These are phyloP conservation scores for Salvia sclarea DNA, from an alignment of 305 asterid genomes.

Conservation along the genomic window DNA sequence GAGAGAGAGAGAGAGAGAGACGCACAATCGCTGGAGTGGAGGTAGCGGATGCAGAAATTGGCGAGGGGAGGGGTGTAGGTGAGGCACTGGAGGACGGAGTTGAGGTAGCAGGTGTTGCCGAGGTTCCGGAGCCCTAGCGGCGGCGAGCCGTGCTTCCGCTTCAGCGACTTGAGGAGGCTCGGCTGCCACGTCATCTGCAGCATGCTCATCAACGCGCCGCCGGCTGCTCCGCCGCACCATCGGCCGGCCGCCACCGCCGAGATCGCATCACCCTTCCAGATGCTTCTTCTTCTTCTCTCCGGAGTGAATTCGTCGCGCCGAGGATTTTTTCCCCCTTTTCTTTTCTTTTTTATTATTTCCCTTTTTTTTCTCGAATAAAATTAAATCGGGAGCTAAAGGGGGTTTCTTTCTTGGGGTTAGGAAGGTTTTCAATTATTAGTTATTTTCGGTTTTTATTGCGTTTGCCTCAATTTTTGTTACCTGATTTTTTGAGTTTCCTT, in stretches of 20 bases:
- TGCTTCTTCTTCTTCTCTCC: conserved; percentile 34
- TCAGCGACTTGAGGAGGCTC: conserved; percentile 61
- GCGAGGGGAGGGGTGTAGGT: conserved; percentile 98
- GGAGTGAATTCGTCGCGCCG: conserved; percentile 17
- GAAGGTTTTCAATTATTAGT: conserved; percentile 32
- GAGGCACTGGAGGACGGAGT: conserved; percentile 99
- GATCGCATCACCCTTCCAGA: conserved; percentile 60
- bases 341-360: too few relatives aligned
- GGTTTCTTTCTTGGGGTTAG: conserved; percentile 37
- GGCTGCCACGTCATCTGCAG: conserved; percentile 99
- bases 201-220: conserved; percentile 69
- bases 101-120: conserved; percentile 95
- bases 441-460: conserved; percentile 23
- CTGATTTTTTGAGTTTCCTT: not conserved
- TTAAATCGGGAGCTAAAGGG: conserved; percentile 20
- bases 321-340: not conserved
- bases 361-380: not conserved
- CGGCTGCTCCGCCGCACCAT: conserved; percentile 62
- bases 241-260: conserved; percentile 56
- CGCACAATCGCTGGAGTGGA: conserved; percentile 84
- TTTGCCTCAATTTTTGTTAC: not conserved
- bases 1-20: not conserved
- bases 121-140: conserved; percentile 96
- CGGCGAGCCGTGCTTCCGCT: conserved; percentile 69
- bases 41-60: conserved; percentile 75